Evolutionary conservation across 805 yeast genomes (phyloP), one percentile per base, ranked within the genome.

Genomic region (Yamadazyma phyllophila): DNA sequence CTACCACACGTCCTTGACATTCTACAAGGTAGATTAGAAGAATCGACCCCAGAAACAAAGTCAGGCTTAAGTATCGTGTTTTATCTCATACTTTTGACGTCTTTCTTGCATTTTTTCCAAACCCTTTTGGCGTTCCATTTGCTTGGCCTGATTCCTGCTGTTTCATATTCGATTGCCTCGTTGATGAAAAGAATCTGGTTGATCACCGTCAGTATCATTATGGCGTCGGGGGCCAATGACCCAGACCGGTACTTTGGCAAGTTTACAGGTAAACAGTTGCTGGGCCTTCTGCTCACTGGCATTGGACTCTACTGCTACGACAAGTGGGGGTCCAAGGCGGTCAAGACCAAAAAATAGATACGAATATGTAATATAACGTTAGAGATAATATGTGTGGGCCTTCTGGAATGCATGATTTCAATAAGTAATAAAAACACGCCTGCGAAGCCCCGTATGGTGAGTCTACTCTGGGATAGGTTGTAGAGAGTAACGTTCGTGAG

Each of bases 161-260:
- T 90, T 10, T 80, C 94, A 2, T 90, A 88, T 65, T 85, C 95
- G 1, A 83, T 90, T 46, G 96, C 96, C 2, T 82, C 88, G 36
- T 77, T 90, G 78, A 78, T 90, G 80, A 90, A 90, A 66, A 80
- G 96, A 57, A 85, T 90, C n/a, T 85, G 88, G 1, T 80, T 90
- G 26, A 89, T 90, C 36, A 76, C 85, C 1, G 83, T 84, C 1
- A 87, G 96, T 55, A 86, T 91, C 6, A 38, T 66, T 69, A 47
- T 85, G 34, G 63, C 62, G 1, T 45, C 78, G 76, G 31, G 83
- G 83, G 20, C 76, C 73, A 33, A 51, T 27, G 54, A 50, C 26
- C 39, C 53, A 1, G 43, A 40, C 11, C 56, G 55, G 36, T 63
- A 62, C 59, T 59, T 64, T 44, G 66, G 68, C 16, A 54, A 58